Evolutionary conservation across 805 yeast genomes (phyloP).

Genomic region (Debaryomyces prosopidis): DNA sequence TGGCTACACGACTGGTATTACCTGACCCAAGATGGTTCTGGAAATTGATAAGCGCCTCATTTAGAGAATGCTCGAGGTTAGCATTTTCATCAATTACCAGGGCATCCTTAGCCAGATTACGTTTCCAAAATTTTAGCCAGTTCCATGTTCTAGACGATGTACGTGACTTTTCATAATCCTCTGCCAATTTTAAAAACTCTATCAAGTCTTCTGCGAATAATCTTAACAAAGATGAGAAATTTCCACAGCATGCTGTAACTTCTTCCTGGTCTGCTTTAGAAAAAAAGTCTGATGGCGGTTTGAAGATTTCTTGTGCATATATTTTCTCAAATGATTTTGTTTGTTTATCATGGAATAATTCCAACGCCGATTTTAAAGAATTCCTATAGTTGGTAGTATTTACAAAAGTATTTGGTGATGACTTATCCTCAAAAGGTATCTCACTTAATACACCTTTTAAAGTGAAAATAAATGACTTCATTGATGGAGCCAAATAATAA

Average conservation of each 20-base stretch:
- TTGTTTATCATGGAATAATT: conserved; percentile 58
- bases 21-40: conserved; percentile 25
- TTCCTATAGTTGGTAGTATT: conserved; percentile 44
- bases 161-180: conserved; percentile 35
- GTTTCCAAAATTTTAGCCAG: conserved; percentile 57
- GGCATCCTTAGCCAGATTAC: neutral
- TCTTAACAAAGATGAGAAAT: conserved; percentile 65
- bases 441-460: conserved; percentile 60
- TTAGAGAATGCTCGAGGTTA: conserved; percentile 15
- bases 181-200: conserved; percentile 45
- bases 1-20: neutral
- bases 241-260: conserved; percentile 82
- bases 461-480: conserved; percentile 64
- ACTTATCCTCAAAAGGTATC: conserved; percentile 51
- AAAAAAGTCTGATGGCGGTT: conserved; percentile 27
- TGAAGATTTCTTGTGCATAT: conserved; percentile 57
- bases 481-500: conserved; percentile 68
- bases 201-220: conserved; percentile 61
- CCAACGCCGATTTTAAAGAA: conserved; percentile 53
- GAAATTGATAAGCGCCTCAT: conserved; percentile 33
- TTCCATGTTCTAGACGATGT: conserved; percentile 38
- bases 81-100: conserved; percentile 8
- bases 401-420: conserved; percentile 32
- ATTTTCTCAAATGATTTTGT: conserved; percentile 55
- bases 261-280: conserved; percentile 69